A percentile compares a stretch with the other conserved stretches of the same genome.
These are phyloP conservation scores for Sambucus nigra DNA, from an alignment of 129 eudicot genomes.

Conservation along the genomic window DNA sequence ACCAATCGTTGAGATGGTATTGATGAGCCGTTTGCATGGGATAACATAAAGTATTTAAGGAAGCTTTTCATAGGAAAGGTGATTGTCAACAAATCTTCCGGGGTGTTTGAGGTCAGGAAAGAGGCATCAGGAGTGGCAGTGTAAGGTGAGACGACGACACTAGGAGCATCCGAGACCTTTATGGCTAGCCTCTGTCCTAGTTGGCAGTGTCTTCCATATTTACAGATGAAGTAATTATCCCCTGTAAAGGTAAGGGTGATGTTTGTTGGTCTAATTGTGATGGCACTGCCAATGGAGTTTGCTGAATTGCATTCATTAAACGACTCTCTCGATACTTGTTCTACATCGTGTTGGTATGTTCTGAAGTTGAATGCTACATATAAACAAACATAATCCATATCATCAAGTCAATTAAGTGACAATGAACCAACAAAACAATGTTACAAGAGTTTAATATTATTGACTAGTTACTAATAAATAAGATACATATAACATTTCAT, in stretches of 20 bases:
- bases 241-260: conserved; percentile 5
- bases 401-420: too few species aligned
- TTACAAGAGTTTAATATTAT: too few species aligned
- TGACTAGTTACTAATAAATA: too few species aligned
- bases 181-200: conserved; percentile 10
- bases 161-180: background rate
- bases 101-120: too few species aligned
- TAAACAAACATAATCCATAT: background rate
- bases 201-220: background rate
- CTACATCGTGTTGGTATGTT: conserved; percentile 5
- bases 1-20: too few species aligned
- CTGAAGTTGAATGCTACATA: conserved; percentile 13
- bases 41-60: too few species aligned
- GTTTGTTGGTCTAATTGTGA: conserved; percentile 6
- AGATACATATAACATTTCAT: too few species aligned
- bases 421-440: too few species aligned
- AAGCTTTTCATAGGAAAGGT: too few species aligned
- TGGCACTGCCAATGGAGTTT: conserved; percentile 2
- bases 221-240: conserved; percentile 7
- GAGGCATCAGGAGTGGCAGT: conserved; percentile 10
- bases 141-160: background rate
- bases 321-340: conserved; percentile 1
- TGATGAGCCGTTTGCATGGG: too few species aligned
- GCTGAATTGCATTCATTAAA: conserved; percentile 4
- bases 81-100: too few species aligned